These are phyloP conservation scores for Kuraishia molischiana DNA, from an alignment of 805 yeast species.

Conservation along the genomic window DNA sequence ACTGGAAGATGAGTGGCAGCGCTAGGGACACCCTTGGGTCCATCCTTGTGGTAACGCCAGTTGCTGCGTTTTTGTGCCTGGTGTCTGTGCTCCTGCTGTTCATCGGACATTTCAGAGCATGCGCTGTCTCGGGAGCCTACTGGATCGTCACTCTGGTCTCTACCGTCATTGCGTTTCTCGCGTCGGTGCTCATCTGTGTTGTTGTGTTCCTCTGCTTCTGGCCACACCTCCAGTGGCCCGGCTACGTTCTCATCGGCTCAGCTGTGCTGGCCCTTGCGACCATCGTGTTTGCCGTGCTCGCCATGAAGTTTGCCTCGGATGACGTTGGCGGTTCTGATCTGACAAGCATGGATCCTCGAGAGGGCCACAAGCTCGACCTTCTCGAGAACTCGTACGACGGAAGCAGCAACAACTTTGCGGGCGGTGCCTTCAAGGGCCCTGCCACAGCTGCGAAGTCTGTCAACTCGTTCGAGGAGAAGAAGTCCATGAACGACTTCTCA, in stretches of 20 bases:
- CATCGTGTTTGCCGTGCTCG: slow-evolving; percentile 37
- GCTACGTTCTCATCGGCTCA: slow-evolving; percentile 63
- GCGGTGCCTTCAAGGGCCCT: slow-evolving; percentile 2
- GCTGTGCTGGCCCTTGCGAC: slow-evolving; percentile 46
- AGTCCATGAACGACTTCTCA: slow-evolving; percentile 8
- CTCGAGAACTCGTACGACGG: slow-evolving; percentile 1
- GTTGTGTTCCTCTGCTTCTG: slow-evolving; percentile 47
- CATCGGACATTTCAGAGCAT: slow-evolving; percentile 17
- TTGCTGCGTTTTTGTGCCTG: slow-evolving; percentile 57
- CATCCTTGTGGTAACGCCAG: slow-evolving; percentile 50
- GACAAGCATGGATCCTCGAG: slow-evolving; percentile 8
- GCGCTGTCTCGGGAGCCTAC: slow-evolving; percentile 12
- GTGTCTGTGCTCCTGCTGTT: slow-evolving; percentile 28
- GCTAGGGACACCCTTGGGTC: slow-evolving; percentile 45
- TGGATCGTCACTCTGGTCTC: slow-evolving; percentile 35
- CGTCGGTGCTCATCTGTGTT: slow-evolving; percentile 45
- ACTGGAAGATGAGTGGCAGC: slow-evolving; percentile 37
- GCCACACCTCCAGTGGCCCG: slow-evolving; percentile 62
- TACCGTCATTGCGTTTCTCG: slow-evolving; percentile 38
- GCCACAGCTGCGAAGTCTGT: slow-evolving; percentile 1
- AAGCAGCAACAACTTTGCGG: not conserved
- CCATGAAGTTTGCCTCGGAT: not conserved
- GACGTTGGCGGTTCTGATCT: slow-evolving; percentile 5
- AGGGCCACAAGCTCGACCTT: slow-evolving; percentile 1
- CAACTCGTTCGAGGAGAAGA: slow-evolving; percentile 7